Conservation (phyloP, 805 yeast species). For the Lipomyces sp. region DNA sequence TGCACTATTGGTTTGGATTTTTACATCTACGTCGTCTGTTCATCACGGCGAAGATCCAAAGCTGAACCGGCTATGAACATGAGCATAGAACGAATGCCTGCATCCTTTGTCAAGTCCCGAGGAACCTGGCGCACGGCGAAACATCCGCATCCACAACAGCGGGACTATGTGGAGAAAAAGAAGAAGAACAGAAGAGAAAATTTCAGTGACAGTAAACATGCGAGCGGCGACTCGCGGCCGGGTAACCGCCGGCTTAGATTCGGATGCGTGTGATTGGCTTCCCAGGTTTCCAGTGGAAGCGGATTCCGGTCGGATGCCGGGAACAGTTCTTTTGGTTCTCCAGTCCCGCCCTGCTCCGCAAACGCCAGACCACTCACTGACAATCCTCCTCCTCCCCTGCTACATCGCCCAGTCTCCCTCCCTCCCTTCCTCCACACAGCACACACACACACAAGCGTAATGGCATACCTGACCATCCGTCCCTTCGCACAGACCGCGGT, state of each 20-base stretch:
- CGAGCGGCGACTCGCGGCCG: neutral
- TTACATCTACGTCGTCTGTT: neutral
- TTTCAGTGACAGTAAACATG: neutral
- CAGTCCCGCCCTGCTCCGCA: no score
- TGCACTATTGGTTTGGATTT: neutral
- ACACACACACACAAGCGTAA: neutral
- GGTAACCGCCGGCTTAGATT: neutral
- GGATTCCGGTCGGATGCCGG: neutral
- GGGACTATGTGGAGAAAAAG: neutral
- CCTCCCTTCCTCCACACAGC: neutral
- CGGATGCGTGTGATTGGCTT: neutral
- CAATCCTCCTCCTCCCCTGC: neutral
- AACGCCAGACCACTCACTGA: no score
- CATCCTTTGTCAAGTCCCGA: no score
- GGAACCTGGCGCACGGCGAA: neutral
- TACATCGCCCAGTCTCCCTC: neutral
- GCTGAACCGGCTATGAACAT: no score
- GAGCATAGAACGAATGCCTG: no score
- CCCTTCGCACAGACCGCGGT: constrained; percentile 13
- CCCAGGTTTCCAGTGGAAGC: no score
- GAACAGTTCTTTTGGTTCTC: no score
- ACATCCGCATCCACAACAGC: no score
- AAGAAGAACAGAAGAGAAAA: neutral
- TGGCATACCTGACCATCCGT: constrained; percentile 7
- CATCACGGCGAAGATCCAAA: neutral